Evolutionary conservation across 495 filamentous ascomycete species (phyloP), one percentile per base, ranked within the genome.

Genomic region (Podospora tetraspora): DNA sequence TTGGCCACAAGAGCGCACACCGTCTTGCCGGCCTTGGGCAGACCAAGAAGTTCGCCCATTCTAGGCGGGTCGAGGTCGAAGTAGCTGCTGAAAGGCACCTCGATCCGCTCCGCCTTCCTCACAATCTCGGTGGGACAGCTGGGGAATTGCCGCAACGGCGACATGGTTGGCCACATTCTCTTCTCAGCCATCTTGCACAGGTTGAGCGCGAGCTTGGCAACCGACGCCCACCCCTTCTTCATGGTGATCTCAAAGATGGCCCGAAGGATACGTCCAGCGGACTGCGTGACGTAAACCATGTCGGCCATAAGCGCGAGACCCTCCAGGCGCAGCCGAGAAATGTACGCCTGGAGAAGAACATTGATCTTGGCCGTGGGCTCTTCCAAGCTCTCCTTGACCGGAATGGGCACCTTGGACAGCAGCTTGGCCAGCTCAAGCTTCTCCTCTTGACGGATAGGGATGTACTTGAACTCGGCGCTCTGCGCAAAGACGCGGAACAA

Each of bases 131-230:
- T 80, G 13, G 93, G 87, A 70, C 92, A 96, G 52, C 80, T 81
- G 1, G 91, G 88, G 75, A 97, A 98, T 73, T 99, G 95, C 56
- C 96, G 85, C 10, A 99, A 85, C 8, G 95, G 95, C 22, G 92
- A 91, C 95, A 98, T 98, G 23, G 94, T 97, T 7, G 93, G 94
- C 95, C 95, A 99, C 95, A 98, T 98, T 25, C 96, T 84, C 84
- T 96, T 96, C 82, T 99, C 95, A 2, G 94, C 94, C 94, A 96
- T 98, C 81, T 99, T 99, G 81, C 95, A 99, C 56, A 99, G 83
- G 72, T 97, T 92, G 34, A 99, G 84, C 6, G 96, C 93, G 68
- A 89, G 91, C 81, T 94, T 97, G 10, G 95, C 91, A 13, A 98
- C 96, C 16, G 89, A 92, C 9, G 96, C 86, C 95, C 94, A 99